Conservation (phyloP, 345 rosid species). For the Eucalyptus cloeziana region DNA sequence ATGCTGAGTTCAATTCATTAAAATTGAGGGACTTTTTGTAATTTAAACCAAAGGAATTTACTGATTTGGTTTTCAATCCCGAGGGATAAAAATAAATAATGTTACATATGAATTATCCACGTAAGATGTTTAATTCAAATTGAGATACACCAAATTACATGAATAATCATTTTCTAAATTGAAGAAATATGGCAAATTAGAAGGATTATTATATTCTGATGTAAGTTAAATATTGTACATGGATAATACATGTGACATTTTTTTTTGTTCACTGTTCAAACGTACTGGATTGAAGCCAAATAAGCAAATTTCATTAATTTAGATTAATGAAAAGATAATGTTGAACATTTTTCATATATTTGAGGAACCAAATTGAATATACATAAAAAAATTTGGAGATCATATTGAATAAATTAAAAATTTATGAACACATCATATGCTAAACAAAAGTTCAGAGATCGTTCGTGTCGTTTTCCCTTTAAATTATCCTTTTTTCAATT, state of each 20-base stretch:
- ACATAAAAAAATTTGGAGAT: fast-evolving
- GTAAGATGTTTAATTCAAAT: background rate
- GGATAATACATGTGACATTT: background rate
- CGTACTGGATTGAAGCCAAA: background rate
- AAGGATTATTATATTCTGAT: background rate
- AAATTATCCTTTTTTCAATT: fast-evolving
- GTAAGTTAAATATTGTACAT: background rate
- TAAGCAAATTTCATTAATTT: background rate
- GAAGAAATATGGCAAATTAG: background rate
- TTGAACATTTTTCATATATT: background rate
- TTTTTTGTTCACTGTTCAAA: background rate
- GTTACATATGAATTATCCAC: background rate
- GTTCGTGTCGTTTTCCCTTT: fast-evolving
- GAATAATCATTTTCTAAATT: background rate
- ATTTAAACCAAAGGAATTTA: background rate
- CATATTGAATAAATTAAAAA: background rate
- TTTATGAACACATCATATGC: fast-evolving
- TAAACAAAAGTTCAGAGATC: fast-evolving
- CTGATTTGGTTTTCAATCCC: background rate
- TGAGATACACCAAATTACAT: background rate
- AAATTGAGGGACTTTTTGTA: background rate
- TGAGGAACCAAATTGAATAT: background rate
- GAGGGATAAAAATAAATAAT: background rate
- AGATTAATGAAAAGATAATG: background rate
- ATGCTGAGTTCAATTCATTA: background rate